Evolutionary conservation across 495 filamentous ascomycete genomes (phyloP).

Genomic region (Daldinia loculata): DNA sequence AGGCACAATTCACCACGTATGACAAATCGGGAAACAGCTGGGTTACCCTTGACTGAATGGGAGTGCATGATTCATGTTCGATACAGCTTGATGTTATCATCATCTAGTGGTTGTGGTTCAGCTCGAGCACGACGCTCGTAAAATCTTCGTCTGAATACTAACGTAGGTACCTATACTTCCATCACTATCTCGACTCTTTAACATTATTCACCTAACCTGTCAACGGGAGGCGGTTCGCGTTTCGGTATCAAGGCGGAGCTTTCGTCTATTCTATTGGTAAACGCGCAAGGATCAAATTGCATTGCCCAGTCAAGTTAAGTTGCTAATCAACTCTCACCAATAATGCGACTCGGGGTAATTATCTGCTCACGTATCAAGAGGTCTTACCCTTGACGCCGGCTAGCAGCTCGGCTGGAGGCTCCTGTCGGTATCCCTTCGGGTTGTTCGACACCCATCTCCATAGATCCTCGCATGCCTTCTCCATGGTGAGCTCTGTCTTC

Average conservation of each 20-base stretch:
- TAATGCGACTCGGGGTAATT: constrained; percentile 2
- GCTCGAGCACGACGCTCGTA: not conserved
- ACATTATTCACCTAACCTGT: not conserved
- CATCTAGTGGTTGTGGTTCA: not conserved
- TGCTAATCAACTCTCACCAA: constrained; percentile 20
- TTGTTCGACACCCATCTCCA: constrained; percentile 98
- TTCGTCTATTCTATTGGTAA: constrained; percentile 30
- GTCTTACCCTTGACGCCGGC: constrained; percentile 67
- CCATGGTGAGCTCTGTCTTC: constrained; percentile 89
- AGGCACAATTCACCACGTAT: constrained; percentile 5
- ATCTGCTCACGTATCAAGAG: constrained; percentile 29
- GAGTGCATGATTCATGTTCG: not conserved
- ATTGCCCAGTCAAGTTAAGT: constrained; percentile 11
- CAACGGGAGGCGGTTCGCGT: not conserved
- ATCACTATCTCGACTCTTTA: not conserved
- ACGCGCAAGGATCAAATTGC: constrained; percentile 2
- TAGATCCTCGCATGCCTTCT: constrained; percentile 91
- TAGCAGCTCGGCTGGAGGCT: constrained; percentile 84
- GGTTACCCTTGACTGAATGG: not conserved
- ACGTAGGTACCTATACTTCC: not conserved
- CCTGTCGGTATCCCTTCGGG: constrained; percentile 90
- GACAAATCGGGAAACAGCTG: not conserved
- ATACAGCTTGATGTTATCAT: not conserved
- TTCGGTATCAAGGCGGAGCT: not conserved
- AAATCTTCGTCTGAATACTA: not conserved